These are phyloP conservation scores for Dioscorea zingiberensis DNA, from an alignment of 106 monocot genomes.

Conservation along the genomic window DNA sequence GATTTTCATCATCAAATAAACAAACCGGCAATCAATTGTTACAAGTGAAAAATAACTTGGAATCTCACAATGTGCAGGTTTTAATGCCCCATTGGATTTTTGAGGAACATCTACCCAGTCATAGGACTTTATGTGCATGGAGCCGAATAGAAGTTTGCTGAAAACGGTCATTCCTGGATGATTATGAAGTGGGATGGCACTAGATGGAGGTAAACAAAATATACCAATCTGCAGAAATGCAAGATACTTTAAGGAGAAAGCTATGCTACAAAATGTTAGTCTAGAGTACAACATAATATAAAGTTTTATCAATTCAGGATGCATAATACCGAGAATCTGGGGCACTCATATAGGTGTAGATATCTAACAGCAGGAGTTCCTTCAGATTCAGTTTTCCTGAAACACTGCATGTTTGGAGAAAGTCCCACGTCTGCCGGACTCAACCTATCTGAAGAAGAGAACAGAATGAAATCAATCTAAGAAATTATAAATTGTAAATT, in stretches of 20 bases:
- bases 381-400: conserved; percentile 5
- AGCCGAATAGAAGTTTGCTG: conserved; percentile 80
- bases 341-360: conserved; percentile 29
- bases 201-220: conserved; percentile 63
- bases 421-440: conserved; percentile 39
- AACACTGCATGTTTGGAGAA: conserved; percentile 21
- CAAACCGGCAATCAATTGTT: not conserved
- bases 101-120: conserved; percentile 54
- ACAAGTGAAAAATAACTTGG: not conserved
- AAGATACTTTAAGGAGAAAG: not conserved
- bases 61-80: conserved; percentile 14
- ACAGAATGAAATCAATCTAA: not conserved
- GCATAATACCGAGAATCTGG: conserved; percentile 30
- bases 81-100: not conserved
- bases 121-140: conserved; percentile 86
- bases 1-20: no score
- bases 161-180: conserved; percentile 98
- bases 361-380: conserved; percentile 30
- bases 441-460: conserved; percentile 30
- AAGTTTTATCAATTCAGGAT: not conserved
- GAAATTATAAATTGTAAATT: no score
- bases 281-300: not conserved
- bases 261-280: not conserved
- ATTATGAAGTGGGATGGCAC: conserved; percentile 77
- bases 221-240: conserved; percentile 56